Conservation (phyloP, 2,329 filamentous ascomycete genomes). For the Annulohypoxylon truncatum region DNA sequence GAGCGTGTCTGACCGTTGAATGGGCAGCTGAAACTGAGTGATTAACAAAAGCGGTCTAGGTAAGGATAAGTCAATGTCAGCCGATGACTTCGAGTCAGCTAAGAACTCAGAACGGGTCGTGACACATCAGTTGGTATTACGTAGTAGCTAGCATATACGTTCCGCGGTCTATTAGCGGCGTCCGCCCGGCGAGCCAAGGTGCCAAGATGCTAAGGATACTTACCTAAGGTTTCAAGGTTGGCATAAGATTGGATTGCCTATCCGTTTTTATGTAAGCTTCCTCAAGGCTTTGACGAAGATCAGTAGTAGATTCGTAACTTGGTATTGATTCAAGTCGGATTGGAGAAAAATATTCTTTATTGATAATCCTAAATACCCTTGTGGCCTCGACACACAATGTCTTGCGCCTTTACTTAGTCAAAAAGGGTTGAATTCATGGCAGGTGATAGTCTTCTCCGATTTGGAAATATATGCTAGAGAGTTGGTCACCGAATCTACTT, state of each 20-base stretch:
- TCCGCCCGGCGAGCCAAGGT: background rate
- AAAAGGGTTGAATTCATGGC: background rate
- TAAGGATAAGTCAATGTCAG: background rate
- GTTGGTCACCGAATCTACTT: background rate
- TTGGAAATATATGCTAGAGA: background rate
- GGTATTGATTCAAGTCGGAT: background rate
- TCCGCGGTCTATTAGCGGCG: background rate
- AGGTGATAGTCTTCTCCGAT: background rate
- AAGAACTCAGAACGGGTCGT: background rate
- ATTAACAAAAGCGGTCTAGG: background rate
- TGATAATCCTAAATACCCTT: background rate
- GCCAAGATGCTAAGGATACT: slow-evolving; percentile 7
- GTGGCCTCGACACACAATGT: background rate
- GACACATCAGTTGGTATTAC: background rate
- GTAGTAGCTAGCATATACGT: background rate
- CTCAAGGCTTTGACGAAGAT: background rate
- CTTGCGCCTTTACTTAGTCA: background rate
- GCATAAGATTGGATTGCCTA: background rate
- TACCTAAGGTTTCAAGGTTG: background rate
- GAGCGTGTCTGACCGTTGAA: background rate
- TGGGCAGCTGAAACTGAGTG: background rate
- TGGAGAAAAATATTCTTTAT: background rate
- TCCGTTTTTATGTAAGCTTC: background rate
- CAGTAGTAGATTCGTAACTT: background rate
- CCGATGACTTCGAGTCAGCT: background rate